phyloP scores from a whole-genome alignment of 495 filamentous ascomycete genomes.

The Parmelia sp. region DNA sequence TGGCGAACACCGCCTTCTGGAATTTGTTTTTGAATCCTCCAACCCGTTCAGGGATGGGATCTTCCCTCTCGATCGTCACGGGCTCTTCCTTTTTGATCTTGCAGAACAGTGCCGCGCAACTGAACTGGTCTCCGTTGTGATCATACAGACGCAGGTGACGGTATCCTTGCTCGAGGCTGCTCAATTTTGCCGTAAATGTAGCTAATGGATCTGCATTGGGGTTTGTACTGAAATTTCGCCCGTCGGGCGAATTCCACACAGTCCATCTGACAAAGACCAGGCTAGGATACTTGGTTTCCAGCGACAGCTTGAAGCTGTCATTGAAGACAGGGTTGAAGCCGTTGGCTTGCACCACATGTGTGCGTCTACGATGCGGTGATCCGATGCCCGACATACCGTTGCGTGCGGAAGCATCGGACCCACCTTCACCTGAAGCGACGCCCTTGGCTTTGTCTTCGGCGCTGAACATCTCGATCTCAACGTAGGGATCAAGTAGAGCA shows the following conservation, averaged over 20 bases:
- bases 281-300: constrained; percentile 87
- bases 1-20: constrained; percentile 44
- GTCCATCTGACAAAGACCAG: constrained; percentile 90
- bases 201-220: constrained; percentile 58
- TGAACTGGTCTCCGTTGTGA: constrained; percentile 77
- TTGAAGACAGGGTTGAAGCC: constrained; percentile 88
- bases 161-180: constrained; percentile 85
- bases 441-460: constrained; percentile 80
- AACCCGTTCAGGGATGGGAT: constrained; percentile 44
- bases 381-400: constrained; percentile 65
- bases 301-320: constrained; percentile 62
- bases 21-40: constrained; percentile 37
- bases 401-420: constrained; percentile 61
- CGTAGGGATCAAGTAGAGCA: constrained; percentile 79
- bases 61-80: constrained; percentile 45
- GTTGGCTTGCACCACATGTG: constrained; percentile 72
- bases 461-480: constrained; percentile 89
- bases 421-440: constrained; percentile 57
- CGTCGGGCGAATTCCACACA: constrained; percentile 76
- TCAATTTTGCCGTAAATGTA: constrained; percentile 87
- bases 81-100: constrained; percentile 63
- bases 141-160: constrained; percentile 93
- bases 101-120: constrained; percentile 93
- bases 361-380: constrained; percentile 69
- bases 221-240: constrained; percentile 55